Evolutionary conservation across 2,329 filamentous ascomycete species (phyloP).

Genomic region (Sporothrix mexicana): DNA sequence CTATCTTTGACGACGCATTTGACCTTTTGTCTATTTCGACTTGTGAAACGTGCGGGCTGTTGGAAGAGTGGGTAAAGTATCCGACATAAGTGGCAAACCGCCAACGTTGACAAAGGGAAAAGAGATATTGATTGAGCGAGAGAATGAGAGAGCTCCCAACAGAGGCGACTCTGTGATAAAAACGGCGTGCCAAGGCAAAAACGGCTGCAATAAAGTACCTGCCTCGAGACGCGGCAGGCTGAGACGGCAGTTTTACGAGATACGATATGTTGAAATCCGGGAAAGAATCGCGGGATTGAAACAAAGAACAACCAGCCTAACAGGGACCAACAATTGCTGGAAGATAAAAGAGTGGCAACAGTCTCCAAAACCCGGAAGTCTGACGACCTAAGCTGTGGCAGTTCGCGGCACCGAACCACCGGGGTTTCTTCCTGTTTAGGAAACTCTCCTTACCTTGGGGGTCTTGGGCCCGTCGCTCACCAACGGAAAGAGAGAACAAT

Average conservation of each 20-base stretch:
- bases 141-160: background rate
- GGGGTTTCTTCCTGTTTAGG: slow-evolving; percentile 23
- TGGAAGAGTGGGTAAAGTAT: background rate
- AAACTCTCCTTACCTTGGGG: slow-evolving; percentile 16
- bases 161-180: background rate
- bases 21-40: background rate
- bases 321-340: background rate
- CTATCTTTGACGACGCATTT: too few species aligned
- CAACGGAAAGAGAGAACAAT: background rate
- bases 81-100: background rate
- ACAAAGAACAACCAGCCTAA: background rate
- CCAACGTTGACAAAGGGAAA: background rate
- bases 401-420: background rate
- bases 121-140: background rate
- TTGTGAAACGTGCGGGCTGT: background rate
- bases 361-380: background rate
- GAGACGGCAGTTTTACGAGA: background rate
- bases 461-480: background rate
- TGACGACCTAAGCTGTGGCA: background rate
- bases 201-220: background rate
- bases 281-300: background rate
- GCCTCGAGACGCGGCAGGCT: background rate
- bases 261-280: background rate
- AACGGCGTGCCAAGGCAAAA: background rate
- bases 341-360: background rate